Conservation (phyloP, 768 basidiomycete genomes). For the Galerina sulciceps region DNA sequence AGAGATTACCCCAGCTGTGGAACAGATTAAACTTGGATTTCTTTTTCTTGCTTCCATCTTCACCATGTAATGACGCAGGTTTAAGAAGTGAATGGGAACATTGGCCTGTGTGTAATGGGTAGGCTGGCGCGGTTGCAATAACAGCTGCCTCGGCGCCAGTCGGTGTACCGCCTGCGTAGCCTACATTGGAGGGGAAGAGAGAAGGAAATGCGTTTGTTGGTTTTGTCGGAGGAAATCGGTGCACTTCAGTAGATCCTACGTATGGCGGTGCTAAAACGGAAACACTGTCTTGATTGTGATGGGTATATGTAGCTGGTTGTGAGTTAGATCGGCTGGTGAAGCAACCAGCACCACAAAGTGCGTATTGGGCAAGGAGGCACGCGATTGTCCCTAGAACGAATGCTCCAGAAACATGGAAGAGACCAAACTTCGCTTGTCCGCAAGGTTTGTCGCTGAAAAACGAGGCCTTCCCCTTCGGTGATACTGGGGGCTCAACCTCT, state of each 20-base stretch:
- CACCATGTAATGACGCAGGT: conserved; percentile 40
- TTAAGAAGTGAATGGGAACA: conserved; percentile 61
- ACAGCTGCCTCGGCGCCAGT: conserved; percentile 80
- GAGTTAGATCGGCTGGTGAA: conserved; percentile 26
- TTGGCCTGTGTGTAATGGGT: conserved; percentile 72
- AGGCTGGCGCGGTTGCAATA: conserved; percentile 75
- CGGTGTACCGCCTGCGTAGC: conserved; percentile 77
- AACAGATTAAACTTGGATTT: conserved; percentile 64
- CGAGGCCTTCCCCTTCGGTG: conserved; percentile 11
- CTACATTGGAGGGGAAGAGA: conserved; percentile 77
- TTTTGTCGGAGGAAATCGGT: conserved; percentile 71
- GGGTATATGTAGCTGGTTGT: conserved; percentile 6
- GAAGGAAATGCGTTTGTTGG: conserved; percentile 77
- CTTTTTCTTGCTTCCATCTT: conserved; percentile 19
- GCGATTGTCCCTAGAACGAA: conserved; percentile 59
- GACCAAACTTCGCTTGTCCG: conserved; percentile 32
- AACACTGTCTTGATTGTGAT: conserved; percentile 20
- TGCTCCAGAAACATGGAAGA: conserved; percentile 46
- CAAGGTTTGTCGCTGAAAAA: conserved; percentile 17
- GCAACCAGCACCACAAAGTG: conserved; percentile 46
- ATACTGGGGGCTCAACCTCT: conserved; percentile 9
- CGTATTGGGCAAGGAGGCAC: conserved; percentile 53
- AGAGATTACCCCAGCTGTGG: conserved; percentile 82
- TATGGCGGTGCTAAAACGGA: conserved; percentile 60
- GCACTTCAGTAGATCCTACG: conserved; percentile 72